Conservation (phyloP, 345 rosid genomes). For the Eucalyptus dawsonii region DNA sequence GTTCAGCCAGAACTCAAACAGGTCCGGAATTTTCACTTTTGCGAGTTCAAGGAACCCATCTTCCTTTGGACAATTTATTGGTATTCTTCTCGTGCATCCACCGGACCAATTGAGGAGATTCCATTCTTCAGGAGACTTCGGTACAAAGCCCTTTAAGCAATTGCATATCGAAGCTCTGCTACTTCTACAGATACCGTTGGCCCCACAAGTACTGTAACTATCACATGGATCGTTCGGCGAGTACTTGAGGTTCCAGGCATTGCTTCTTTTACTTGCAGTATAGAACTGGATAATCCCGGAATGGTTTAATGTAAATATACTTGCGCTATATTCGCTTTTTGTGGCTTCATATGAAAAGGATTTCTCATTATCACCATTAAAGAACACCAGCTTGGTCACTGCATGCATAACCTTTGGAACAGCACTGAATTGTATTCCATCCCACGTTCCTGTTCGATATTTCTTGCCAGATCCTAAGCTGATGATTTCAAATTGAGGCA, state of each 20-base stretch:
- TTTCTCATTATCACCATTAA: neutral
- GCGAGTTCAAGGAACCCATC: constrained; percentile 14
- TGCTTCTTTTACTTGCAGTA: neutral
- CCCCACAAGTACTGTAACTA: neutral
- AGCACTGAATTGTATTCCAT: constrained; percentile 18
- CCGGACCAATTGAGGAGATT: constrained; percentile 8
- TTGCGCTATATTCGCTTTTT: neutral
- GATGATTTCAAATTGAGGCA: neutral
- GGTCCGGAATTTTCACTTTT: constrained; percentile 24
- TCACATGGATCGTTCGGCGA: neutral
- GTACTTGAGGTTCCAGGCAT: neutral
- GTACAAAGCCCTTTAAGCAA: constrained; percentile 24
- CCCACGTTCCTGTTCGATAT: constrained; percentile 15
- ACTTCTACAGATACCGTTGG: neutral
- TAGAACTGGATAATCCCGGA: neutral
- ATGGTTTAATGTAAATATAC: neutral
- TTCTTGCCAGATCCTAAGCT: neutral
- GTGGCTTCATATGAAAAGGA: accelerated
- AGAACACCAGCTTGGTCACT: neutral
- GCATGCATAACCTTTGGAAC: neutral
- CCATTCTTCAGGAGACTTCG: constrained; percentile 14
- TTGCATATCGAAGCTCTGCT: neutral
- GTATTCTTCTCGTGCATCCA: constrained; percentile 24
- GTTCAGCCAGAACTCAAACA: neutral
- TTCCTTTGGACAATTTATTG: constrained; percentile 2